Conservation (phyloP, 2,329 filamentous ascomycete species). For the Calonectria leucothoes region DNA sequence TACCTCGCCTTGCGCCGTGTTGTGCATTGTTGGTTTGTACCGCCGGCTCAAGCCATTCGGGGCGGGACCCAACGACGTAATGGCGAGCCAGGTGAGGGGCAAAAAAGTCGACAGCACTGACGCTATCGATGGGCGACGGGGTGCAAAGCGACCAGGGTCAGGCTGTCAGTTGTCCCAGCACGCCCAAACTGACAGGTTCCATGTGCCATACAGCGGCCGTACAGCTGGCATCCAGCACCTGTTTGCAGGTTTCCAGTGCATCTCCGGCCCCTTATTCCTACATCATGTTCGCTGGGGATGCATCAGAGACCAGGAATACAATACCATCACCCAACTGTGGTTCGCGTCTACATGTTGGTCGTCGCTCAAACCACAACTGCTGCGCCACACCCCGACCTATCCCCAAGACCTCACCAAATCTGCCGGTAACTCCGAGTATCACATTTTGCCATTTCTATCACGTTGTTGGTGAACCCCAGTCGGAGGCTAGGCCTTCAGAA, state of each 20-base stretch:
- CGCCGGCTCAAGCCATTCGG: not conserved
- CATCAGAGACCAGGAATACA: not conserved
- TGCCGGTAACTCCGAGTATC: constrained; percentile 32
- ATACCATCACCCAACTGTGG: not conserved
- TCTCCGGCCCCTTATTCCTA: not conserved
- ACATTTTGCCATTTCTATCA: constrained; percentile 5
- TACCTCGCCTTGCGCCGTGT: not conserved
- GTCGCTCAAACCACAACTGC: constrained; percentile 1
- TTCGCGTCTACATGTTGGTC: not conserved
- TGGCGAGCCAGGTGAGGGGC: constrained; percentile 31
- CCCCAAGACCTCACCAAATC: constrained; percentile 7
- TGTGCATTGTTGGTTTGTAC: constrained; percentile 11
- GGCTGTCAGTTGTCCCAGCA: constrained; percentile 8
- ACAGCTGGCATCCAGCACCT: not conserved
- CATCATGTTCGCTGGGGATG: not conserved
- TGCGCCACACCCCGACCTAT: constrained; percentile 16
- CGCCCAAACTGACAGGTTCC: not conserved
- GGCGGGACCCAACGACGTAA: constrained; percentile 39
- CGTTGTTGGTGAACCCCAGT: not conserved
- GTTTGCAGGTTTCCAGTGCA: not conserved
- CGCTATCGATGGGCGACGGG: constrained; percentile 27
- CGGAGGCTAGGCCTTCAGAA: not conserved
- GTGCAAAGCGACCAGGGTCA: constrained; percentile 2
- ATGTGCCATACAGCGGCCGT: not conserved
- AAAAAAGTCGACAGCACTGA: constrained; percentile 35